These are phyloP conservation scores for Puccinia hordei DNA, from an alignment of 1,284 basidiomycete species.

Conservation along the genomic window DNA sequence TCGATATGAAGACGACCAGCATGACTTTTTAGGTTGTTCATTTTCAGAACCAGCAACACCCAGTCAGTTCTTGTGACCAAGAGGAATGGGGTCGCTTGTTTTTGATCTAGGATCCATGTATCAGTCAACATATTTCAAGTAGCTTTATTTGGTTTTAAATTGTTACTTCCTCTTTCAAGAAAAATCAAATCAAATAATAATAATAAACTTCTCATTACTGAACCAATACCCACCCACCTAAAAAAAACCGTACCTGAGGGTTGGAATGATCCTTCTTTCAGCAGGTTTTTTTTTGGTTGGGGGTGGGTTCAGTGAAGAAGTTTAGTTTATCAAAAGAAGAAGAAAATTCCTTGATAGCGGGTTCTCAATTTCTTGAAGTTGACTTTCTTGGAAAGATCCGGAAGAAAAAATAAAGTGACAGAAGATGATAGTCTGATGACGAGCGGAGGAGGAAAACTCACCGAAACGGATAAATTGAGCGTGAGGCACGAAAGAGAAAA, in stretches of 20 bases:
- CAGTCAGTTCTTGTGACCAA: neutral
- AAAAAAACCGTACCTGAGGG: neutral
- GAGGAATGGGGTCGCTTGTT: no score
- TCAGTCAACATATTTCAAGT: slow-evolving; percentile 40
- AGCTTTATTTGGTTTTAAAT: neutral
- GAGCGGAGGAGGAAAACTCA: neutral
- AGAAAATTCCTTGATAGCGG: no score
- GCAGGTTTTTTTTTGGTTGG: neutral
- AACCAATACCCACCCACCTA: neutral
- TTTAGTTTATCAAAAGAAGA: no score
- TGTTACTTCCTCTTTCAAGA: neutral
- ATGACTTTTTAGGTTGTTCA: slow-evolving; percentile 37
- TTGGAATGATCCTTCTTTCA: neutral
- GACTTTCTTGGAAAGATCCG: slow-evolving; percentile 40
- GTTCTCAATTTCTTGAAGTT: neutral
- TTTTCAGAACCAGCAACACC: slow-evolving; percentile 18
- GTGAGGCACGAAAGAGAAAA: no score
- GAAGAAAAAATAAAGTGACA: neutral
- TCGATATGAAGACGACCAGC: neutral
- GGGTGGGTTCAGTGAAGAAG: neutral
- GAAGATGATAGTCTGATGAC: no score
- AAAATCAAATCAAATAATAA: no score
- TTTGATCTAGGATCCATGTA: slow-evolving; percentile 37
- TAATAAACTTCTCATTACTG: no score
- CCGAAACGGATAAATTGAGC: no score